Conservation (phyloP, 371 early-diverging fungal genomes). For the Lichtheimia corymbifera region DNA sequence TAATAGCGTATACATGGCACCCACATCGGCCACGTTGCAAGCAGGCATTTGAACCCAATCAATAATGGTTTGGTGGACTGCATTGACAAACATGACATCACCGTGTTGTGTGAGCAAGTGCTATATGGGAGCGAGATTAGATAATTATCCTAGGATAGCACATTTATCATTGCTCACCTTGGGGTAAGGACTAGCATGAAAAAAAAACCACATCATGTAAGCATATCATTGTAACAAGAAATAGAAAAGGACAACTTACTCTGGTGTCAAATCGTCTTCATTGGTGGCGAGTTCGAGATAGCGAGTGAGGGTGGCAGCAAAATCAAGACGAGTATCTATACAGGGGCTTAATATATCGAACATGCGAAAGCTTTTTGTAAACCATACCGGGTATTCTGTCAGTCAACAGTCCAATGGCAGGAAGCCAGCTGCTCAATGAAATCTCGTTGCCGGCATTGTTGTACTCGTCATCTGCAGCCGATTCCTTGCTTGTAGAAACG, state of each 20-base stretch:
- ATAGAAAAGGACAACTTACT: conserved; percentile 19
- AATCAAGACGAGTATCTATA: conserved; percentile 36
- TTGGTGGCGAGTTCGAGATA: conserved; percentile 35
- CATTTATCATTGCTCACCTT: conserved; percentile 12
- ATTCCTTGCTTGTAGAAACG: conserved; percentile 19
- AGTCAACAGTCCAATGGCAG: conserved; percentile 38
- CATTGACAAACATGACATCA: conserved; percentile 53
- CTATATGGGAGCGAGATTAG: conserved; percentile 2
- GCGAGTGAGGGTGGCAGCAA: conserved; percentile 30
- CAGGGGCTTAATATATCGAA: not conserved
- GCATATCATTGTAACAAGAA: not conserved
- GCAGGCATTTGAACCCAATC: conserved; percentile 54
- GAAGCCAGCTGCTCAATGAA: conserved; percentile 38
- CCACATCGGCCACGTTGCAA: conserved; percentile 61
- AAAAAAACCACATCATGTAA: not conserved
- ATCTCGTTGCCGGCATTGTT: conserved; percentile 7
- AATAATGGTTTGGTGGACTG: conserved; percentile 56
- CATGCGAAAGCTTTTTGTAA: not conserved
- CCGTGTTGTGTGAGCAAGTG: conserved; percentile 34
- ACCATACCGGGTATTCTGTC: conserved; percentile 27
- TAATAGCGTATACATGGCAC: conserved; percentile 54
- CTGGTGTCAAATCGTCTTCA: conserved; percentile 28
- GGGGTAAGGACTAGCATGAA: conserved; percentile 24
- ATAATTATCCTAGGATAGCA: not conserved
- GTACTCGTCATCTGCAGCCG: conserved; percentile 13